Conservation (phyloP, 1,139 yeast species). For the Debaryomyces sp. region DNA sequence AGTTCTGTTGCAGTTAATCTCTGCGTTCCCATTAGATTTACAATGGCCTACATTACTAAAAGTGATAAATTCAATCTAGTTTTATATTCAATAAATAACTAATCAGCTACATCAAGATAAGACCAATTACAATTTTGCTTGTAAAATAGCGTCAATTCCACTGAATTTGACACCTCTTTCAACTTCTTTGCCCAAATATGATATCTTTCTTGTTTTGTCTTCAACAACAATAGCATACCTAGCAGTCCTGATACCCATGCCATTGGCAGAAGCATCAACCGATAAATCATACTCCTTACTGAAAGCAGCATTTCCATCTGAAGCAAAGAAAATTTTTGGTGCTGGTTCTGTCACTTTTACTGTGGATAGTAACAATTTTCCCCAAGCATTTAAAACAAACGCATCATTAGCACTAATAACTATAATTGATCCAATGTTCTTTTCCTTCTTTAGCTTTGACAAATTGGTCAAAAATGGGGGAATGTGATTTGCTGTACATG, state of each 20-base stretch:
- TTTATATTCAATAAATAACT: not conserved
- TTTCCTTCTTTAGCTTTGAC: slow-evolving; percentile 49
- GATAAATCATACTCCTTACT: slow-evolving; percentile 51
- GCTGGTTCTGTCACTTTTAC: slow-evolving; percentile 30
- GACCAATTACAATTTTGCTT: slow-evolving; percentile 12
- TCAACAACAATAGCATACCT: slow-evolving; percentile 72
- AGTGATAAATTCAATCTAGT: not conserved
- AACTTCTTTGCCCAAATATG: slow-evolving; percentile 30
- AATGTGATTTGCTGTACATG: slow-evolving; percentile 80
- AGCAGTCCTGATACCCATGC: slow-evolving; percentile 65
- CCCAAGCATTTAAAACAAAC: slow-evolving; percentile 77
- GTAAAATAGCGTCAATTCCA: slow-evolving; percentile 26
- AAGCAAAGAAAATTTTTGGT: slow-evolving; percentile 61
- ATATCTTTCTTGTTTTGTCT: slow-evolving; percentile 29
- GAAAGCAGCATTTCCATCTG: slow-evolving; percentile 69
- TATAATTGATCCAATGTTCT: slow-evolving; percentile 69
- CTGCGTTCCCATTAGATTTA: too few species aligned
- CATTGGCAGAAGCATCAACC: slow-evolving; percentile 51
- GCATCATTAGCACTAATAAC: slow-evolving; percentile 78
- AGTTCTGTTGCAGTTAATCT: too few species aligned
- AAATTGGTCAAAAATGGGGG: slow-evolving; percentile 67
- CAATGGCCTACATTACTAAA: too few species aligned
- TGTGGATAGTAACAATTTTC: slow-evolving; percentile 55
- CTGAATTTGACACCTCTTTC: slow-evolving; percentile 27
- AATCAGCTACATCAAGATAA: not conserved